Percentiles rank a stretch among this genome's conserved stretches.
phyloP scores from a whole-genome alignment of 176 grass and related monocot species.

The Rhipidocladum racemiflorum region DNA sequence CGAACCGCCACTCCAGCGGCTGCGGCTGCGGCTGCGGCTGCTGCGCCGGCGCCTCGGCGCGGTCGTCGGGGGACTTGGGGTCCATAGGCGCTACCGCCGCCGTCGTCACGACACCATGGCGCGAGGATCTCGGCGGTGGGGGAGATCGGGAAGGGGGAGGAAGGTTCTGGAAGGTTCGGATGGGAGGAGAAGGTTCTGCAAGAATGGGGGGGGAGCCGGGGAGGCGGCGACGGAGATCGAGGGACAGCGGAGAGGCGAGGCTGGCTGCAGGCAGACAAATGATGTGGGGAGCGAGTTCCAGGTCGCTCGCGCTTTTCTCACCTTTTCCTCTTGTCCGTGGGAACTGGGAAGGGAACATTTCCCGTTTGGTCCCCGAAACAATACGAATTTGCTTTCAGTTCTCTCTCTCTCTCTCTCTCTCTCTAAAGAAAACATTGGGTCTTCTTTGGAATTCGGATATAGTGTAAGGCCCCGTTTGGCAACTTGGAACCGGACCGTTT shows the following conservation, averaged over 20 bases:
- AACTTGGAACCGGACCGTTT: too few species aligned
- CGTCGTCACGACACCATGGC: slow-evolving; percentile 46
- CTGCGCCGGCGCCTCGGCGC: not conserved
- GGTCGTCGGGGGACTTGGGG: slow-evolving; percentile 34
- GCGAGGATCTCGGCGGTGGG: slow-evolving; percentile 24
- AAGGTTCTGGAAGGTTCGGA: not conserved
- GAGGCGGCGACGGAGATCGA: slow-evolving; percentile 30
- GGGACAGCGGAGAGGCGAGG: not conserved
- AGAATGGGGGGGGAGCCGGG: slow-evolving; percentile 34
- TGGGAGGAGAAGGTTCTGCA: slow-evolving; percentile 6
- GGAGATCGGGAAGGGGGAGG: slow-evolving; percentile 2
- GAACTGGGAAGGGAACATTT: not conserved
- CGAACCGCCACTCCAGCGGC: slow-evolving; percentile 73
- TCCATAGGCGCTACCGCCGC: slow-evolving; percentile 23
- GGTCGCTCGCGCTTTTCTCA: slow-evolving; percentile 5
- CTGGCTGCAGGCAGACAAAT: slow-evolving; percentile 10
- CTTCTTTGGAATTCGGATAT: not conserved
- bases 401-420: not conserved
- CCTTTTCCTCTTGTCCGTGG: not conserved
- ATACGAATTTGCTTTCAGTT: not conserved
- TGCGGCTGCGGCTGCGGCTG: slow-evolving; percentile 11
- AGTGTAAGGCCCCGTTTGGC: too few species aligned
- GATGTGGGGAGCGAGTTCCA: not conserved
- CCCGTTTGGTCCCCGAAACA: not conserved
- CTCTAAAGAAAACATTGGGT: too few species aligned